Evolutionary conservation across 257 asterid species (phyloP).

Genomic region (Rhazya stricta): DNA sequence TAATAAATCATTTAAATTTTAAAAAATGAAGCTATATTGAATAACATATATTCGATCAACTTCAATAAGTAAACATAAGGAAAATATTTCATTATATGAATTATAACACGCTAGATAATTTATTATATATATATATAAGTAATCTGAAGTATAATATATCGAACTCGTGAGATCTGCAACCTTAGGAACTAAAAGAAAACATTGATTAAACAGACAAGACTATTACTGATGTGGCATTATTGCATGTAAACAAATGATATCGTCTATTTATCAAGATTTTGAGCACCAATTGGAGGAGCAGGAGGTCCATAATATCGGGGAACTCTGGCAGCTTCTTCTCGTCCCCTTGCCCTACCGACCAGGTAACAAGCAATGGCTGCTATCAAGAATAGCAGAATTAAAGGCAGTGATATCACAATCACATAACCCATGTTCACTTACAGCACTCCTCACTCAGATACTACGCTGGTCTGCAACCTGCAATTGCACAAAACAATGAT

Average conservation of each 20-base stretch:
- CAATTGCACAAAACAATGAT: neutral
- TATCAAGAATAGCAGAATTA: slow-evolving; percentile 46
- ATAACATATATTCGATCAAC: too few relatives aligned
- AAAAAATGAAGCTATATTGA: too few relatives aligned
- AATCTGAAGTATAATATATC: too few relatives aligned
- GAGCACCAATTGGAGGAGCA: slow-evolving; percentile 27
- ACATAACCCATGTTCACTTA: slow-evolving; percentile 36
- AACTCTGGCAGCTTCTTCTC: slow-evolving; percentile 13
- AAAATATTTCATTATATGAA: too few relatives aligned
- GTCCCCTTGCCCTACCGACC: slow-evolving; percentile 45
- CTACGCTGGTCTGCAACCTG: neutral
- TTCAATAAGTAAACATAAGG: too few relatives aligned
- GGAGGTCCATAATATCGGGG: slow-evolving; percentile 53
- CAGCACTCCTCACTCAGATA: neutral
- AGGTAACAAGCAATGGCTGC: slow-evolving; percentile 50
- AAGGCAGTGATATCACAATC: slow-evolving; percentile 51
- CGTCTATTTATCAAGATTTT: slow-evolving; percentile 12
- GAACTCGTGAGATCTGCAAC: too few relatives aligned
- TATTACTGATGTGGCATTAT: neutral
- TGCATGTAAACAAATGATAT: neutral
- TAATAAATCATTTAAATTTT: too few relatives aligned
- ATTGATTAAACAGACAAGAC: neutral
- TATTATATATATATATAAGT: too few relatives aligned
- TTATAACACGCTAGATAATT: too few relatives aligned
- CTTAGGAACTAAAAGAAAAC: neutral